These are phyloP conservation scores for Acacia pycnantha DNA, from an alignment of 331 rosid species.

Conservation along the genomic window DNA sequence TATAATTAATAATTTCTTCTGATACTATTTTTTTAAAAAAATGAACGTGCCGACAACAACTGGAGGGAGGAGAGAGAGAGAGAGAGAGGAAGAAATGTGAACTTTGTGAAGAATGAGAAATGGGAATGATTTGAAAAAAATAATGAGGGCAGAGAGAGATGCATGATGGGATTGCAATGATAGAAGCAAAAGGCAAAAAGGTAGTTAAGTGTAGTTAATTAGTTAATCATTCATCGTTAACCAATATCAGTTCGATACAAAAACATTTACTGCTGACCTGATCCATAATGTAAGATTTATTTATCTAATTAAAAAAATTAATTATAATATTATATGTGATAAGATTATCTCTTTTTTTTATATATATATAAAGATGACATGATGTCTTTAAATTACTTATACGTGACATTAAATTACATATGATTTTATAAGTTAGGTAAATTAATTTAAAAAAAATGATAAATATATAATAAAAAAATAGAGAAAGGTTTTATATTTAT, in stretches of 20 bases:
- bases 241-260: not conserved
- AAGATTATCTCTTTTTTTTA: no score
- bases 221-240: not conserved
- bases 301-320: no score
- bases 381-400: no score
- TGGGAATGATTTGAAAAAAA: not conserved
- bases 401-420: no score
- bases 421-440: no score
- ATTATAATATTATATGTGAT: no score
- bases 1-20: not conserved
- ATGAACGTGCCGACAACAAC: not conserved
- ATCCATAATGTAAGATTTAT: fast-evolving
- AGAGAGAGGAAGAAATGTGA: not conserved
- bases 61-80: fast-evolving
- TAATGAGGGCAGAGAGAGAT: not conserved
- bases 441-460: no score
- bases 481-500: no score
- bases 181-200: not conserved
- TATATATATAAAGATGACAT: no score
- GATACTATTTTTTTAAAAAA: not conserved
- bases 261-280: no score
- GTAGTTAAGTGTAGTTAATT: not conserved
- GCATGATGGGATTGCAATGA: not conserved
- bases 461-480: no score
- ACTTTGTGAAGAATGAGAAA: not conserved